phyloP scores from a whole-genome alignment of 1,139 yeast genomes.

The Pichia sp. region DNA sequence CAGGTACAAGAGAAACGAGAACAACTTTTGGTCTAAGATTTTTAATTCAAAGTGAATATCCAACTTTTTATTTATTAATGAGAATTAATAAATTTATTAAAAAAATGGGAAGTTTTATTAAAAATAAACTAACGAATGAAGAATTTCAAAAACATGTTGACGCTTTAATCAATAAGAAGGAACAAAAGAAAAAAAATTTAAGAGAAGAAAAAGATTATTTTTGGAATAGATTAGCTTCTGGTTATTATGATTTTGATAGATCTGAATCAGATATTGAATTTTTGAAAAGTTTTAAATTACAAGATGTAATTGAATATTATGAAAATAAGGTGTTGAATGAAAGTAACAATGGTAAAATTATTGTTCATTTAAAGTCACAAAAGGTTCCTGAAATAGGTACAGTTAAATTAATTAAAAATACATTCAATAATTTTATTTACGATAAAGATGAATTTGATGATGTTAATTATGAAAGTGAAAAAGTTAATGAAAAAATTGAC shows the following conservation, averaged over 20 bases:
- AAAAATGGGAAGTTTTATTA: constrained; percentile 19
- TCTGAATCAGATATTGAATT: constrained; percentile 52
- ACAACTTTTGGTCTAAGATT: constrained; percentile 73
- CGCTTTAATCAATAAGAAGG: constrained; percentile 60
- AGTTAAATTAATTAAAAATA: constrained; percentile 20
- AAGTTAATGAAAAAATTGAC: constrained; percentile 20
- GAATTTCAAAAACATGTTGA: constrained; percentile 65
- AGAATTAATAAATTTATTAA: constrained; percentile 65
- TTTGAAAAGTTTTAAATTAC: constrained; percentile 47
- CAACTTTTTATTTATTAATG: constrained; percentile 66
- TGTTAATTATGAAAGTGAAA: constrained; percentile 24
- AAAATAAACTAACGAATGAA: constrained; percentile 35
- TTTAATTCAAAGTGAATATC: constrained; percentile 80
- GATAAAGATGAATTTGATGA: constrained; percentile 23
- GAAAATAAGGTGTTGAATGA: constrained; percentile 37
- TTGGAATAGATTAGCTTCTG: constrained; percentile 64
- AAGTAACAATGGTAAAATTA: constrained; percentile 40
- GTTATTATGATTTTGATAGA: constrained; percentile 68
- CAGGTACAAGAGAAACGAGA: constrained; percentile 62
- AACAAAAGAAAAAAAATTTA: constrained; percentile 70
- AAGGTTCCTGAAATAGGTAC: constrained; percentile 29
- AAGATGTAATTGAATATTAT: constrained; percentile 54
- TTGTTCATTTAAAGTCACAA: constrained; percentile 67
- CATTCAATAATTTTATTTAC: constrained; percentile 27
- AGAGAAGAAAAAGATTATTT: constrained; percentile 65